Evolutionary conservation across 2,329 filamentous ascomycete genomes (phyloP), one percentile per base, ranked within the genome.

Genomic region (Pseudopithomyces maydicus): DNA sequence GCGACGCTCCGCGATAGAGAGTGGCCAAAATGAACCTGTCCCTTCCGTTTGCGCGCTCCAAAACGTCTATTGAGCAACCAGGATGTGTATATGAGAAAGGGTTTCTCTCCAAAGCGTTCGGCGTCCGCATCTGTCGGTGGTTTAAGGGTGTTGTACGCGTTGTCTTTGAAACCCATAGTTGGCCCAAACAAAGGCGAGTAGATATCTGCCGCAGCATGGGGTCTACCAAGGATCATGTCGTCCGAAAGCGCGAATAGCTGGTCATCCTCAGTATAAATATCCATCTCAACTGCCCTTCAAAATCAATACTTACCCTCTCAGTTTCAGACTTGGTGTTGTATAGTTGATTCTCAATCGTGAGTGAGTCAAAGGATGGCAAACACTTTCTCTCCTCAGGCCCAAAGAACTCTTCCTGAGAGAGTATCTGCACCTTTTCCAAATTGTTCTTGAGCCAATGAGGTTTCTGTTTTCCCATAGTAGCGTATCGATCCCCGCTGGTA

Each of bases 11-110:
- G 72, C 3, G 76, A 78, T 2, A 79, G 59, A 1, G 77, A 79
- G 55, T 80, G 78, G 1, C 71, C 72, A 48, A 80, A 79, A 56
- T 79, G 78, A 1, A 76, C 74, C 53, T 80, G 78, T 6, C 77
- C 77, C 54, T 76, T 77, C 32, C 78, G 75, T 54, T 78, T 75
- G n/a, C 78, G 75, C 15, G 74, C 67, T n/a, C 78, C 78, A 56
- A 80, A 80, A 2, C 78, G 68, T n/a, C 76, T 72, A 57, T 80
- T 80, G 8, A 80, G 64, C 15, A 80, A 69, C 70, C 77, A 80
- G 0, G 78, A 79, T 0, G 77, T 79, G 65, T 80, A 80, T 52
- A 79, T 78, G 7, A 78, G 68, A 55, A 77, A 79, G 1, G 78
- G 78, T 62, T 79, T 79, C 59, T 80, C 78, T 39, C 78, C 78